phyloP scores from a whole-genome alignment of 176 grass and related monocot genomes.

The Musa schizocarpa region DNA sequence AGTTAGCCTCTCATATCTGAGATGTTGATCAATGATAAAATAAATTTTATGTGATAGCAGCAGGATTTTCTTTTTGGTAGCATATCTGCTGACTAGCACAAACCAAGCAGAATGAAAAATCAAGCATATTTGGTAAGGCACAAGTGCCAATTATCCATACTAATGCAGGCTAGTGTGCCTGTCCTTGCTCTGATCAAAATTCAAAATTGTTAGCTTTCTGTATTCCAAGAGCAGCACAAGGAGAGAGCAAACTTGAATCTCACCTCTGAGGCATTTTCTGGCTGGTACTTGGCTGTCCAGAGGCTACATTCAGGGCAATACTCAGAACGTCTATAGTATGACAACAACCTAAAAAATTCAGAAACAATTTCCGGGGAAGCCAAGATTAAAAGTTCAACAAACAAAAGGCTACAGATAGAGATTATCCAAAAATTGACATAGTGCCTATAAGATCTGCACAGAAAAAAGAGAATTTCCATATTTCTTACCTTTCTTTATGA shows the following conservation, averaged over 20 bases:
- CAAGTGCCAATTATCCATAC: not conserved
- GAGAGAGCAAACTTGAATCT: slow-evolving; percentile 8
- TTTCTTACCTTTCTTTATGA: slow-evolving; percentile 31
- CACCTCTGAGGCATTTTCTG: slow-evolving; percentile 77
- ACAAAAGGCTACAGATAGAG: slow-evolving; percentile 2
- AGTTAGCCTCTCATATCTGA: not conserved
- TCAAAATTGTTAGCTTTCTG: not conserved
- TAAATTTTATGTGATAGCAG: slow-evolving; percentile 1
- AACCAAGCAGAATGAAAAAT: not conserved
- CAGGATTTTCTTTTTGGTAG: slow-evolving; percentile 3
- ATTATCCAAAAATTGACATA: not conserved
- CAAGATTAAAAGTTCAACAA: not conserved
- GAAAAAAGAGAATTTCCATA: slow-evolving; percentile 8
- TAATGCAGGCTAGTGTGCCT: too few relatives aligned
- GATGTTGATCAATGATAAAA: slow-evolving; percentile 7
- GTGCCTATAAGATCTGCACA: not conserved
- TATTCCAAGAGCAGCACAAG: not conserved
- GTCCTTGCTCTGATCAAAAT: not conserved
- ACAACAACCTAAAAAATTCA: slow-evolving; percentile 5
- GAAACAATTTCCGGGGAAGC: slow-evolving; percentile 4
- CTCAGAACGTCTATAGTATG: slow-evolving; percentile 24
- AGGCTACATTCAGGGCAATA: slow-evolving; percentile 35
- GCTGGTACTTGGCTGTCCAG: slow-evolving; percentile 84
- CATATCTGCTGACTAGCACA: not conserved
- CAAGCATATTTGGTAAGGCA: not conserved